Conservation (phyloP, 495 filamentous ascomycete species). For the Bacidia rubella region DNA sequence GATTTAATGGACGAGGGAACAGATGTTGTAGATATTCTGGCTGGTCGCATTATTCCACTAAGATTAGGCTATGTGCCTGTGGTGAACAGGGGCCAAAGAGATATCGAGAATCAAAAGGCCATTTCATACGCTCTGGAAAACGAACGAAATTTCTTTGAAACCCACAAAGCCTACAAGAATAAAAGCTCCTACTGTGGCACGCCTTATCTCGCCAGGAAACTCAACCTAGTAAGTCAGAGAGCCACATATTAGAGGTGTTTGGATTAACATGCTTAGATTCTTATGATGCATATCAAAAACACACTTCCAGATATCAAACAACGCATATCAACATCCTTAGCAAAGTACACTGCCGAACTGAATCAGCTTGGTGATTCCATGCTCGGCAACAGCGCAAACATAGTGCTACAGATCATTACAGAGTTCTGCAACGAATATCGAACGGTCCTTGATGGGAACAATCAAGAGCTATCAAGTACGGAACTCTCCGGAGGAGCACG, state of each 20-base stretch:
- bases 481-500: conserved; percentile 94
- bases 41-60: conserved; percentile 92
- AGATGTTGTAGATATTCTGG: conserved; percentile 97
- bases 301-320: conserved; percentile 97
- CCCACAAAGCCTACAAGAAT: conserved; percentile 96
- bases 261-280: conserved; percentile 44
- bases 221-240: conserved; percentile 58
- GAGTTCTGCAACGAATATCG: conserved; percentile 97
- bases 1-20: conserved; percentile 99
- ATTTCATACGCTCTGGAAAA: conserved; percentile 89
- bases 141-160: conserved; percentile 96
- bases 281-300: conserved; percentile 99
- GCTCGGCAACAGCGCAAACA: conserved; percentile 90
- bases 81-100: conserved; percentile 95
- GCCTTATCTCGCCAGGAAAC: conserved; percentile 87
- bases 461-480: conserved; percentile 82
- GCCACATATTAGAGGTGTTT: background rate
- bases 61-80: conserved; percentile 96
- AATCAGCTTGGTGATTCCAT: conserved; percentile 79
- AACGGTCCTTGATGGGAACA: conserved; percentile 91
- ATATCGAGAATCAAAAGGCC: conserved; percentile 91
- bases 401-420: conserved; percentile 95
- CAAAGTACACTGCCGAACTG: conserved; percentile 82
- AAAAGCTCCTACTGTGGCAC: conserved; percentile 98
- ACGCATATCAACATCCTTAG: conserved; percentile 79